Percentiles rank a stretch among this genome's conserved stretches.
Evolutionary conservation across 768 basidiomycete species (phyloP).

Genomic region (Naganishia antarctica): DNA sequence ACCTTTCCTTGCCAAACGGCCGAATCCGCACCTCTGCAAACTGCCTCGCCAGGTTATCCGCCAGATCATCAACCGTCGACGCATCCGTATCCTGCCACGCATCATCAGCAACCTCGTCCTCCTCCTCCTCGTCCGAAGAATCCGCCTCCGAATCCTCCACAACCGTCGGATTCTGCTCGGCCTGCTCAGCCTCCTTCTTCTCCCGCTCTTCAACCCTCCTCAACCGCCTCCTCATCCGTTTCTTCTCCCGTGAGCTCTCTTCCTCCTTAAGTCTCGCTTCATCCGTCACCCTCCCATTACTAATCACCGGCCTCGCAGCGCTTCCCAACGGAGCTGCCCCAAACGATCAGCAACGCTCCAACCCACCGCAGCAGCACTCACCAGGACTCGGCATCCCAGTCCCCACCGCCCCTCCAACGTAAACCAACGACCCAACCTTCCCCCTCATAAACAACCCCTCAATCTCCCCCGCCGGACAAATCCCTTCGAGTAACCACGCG

Average conservation of each 20-base stretch:
- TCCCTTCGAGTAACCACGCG: conserved; percentile 31
- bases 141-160: neutral
- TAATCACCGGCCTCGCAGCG: neutral
- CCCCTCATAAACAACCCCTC: conserved; percentile 35
- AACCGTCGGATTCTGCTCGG: neutral
- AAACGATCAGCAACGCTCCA: conserved; percentile 1
- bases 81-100: conserved; percentile 13
- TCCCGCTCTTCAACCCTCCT: neutral
- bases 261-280: neutral
- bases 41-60: neutral
- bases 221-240: conserved; percentile 5
- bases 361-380: neutral
- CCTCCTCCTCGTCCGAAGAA: neutral
- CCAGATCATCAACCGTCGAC: conserved; percentile 1
- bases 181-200: neutral
- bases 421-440: conserved; percentile 23
- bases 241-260: conserved; percentile 2
- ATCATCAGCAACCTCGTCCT: conserved; percentile 4
- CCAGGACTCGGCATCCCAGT: conserved; percentile 19
- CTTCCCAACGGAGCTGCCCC: neutral
- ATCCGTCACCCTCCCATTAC: neutral
- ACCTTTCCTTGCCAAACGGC: neutral
- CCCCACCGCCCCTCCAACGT: neutral
- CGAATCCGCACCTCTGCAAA: conserved; percentile 2
- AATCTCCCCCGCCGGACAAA: conserved; percentile 33